Evolutionary conservation across 495 filamentous ascomycete genomes (phyloP).

Genomic region (Cercophora sp.): DNA sequence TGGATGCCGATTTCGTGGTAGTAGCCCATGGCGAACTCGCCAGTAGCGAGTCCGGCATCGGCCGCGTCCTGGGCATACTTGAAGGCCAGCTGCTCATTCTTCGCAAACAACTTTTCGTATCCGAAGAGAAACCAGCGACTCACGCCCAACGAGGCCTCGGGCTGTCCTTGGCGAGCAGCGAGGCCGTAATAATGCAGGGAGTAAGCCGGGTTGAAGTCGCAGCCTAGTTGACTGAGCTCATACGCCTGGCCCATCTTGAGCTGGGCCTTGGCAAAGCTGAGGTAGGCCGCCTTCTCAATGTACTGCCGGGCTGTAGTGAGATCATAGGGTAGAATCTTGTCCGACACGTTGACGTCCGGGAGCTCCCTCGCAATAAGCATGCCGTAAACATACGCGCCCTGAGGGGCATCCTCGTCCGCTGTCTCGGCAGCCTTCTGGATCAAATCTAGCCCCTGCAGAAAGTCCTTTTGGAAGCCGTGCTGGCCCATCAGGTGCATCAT

Average conservation of each 20-base stretch:
- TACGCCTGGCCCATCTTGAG: slow-evolving; percentile 96
- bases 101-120: slow-evolving; percentile 83
- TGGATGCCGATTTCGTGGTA: slow-evolving; percentile 96
- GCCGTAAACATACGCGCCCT: slow-evolving; percentile 94
- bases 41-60: slow-evolving; percentile 72
- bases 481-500: slow-evolving; percentile 98
- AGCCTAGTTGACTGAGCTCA: slow-evolving; percentile 87
- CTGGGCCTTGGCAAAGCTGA: slow-evolving; percentile 95
- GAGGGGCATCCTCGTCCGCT: slow-evolving; percentile 94
- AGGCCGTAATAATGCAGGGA: slow-evolving; percentile 95
- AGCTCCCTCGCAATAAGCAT: slow-evolving; percentile 91
- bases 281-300: slow-evolving; percentile 94
- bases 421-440: slow-evolving; percentile 78
- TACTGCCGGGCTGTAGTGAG: slow-evolving; percentile 72
- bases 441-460: slow-evolving; percentile 68
- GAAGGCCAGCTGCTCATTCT: slow-evolving; percentile 92
- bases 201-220: slow-evolving; percentile 88
- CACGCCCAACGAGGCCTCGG: slow-evolving; percentile 92
- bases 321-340: slow-evolving; percentile 66
- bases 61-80: slow-evolving; percentile 87
- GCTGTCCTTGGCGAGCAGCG: slow-evolving; percentile 79
- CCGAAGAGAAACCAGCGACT: slow-evolving; percentile 99
- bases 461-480: slow-evolving; percentile 82
- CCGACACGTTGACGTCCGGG: slow-evolving; percentile 78
- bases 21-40: slow-evolving; percentile 95